Base-by-base conservation (phyloP, 805 yeast genomes). In the Myxozyma sirexii region DNA sequence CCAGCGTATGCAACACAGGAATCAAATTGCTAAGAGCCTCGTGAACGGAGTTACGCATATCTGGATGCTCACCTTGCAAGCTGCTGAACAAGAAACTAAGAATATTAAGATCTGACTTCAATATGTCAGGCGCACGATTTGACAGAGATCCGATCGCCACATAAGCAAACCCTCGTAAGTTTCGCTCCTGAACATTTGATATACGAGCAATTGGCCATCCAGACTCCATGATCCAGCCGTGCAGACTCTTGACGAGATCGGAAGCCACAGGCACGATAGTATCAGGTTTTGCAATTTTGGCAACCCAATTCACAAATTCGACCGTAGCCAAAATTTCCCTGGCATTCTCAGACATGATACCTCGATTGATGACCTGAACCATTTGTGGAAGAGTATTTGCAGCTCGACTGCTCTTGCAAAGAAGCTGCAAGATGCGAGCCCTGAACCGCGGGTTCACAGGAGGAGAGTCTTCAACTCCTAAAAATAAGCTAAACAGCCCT, bases 141-240 rank as follows among this genome's bases (percentile, higher is more conserved):
- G 43, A 35, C n/a, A 92, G 77, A 21, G 83, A 79, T 1, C 96
- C 94, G 24, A 92, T 72, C 0, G 96, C 85, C 70, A 89, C 96
- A 69, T 90, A 92, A 66, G 88, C 90, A 39, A 79, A 73, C 67
- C 81, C 80, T 66, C 94, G 79, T 65, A 82, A 85, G 4, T 73
- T 66, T 1, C 49, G 55, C 24, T 54, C 68, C 17, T 59, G 59
- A 12, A 48, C 48, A 10, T 53, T 50, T 21, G 55, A 21, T 10
- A 37, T 38, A 17, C 38, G 52, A 3, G 60, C 52, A 21, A 63
- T 23, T 5, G 76, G 76, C 76, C 75, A 73, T 17, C 76, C 77
- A 17, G 67, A 64, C 19, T 60, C 62, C 15, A 38, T 49, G 41
- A 75, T 72, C 64, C 68, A 67, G 26, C 58, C 63, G 19, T 46